Base-by-base conservation (phyloP, 371 early-diverging fungal species). In the Mortierella sp. region DNA sequence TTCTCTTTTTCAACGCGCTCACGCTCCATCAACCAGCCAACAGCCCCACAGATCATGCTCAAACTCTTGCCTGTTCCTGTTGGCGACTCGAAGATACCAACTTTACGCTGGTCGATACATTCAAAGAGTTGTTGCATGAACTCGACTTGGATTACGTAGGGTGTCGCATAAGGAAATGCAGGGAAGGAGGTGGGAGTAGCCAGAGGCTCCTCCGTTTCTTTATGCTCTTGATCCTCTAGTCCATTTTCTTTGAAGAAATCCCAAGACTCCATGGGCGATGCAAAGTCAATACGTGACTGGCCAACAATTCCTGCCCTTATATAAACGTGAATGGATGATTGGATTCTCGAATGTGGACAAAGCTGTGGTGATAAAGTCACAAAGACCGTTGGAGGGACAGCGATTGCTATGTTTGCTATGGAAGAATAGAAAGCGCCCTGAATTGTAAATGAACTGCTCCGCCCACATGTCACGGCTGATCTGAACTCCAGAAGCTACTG, bases 1-100 rank as follows among this genome's bases (percentile, higher is more conserved):
- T 26, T 47, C 26, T 67, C 66, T 26, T 64, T 71, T 59, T 84
- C 82, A 26, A 37, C 55, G 26, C 47, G 58, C 28, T 68, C 59
- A 40, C 54, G 64, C 68, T 93, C 94, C n/a, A 82, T 70, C 15
- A 96, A 85, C 98, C 98, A 96, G 22, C 84, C 89, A 9, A 96
- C 75, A 0, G 94, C 86, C 13, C 95, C 95, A 78, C 96, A 96
- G 37, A 96, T 90, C 31, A 96, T 83, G 66, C 93, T 93, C 5
- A 97, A 87, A 17, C 95, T 93, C 85, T 97, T 96, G 32, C 96
- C 97, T 6, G 97, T 97, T 15, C 98, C 97, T 3, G 97, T 97
- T 6, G 98, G 98, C 28, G 91, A 92, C 77, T 97, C 96, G 65
- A 96, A 94, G 2, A 97, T 89, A 9, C 92, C 94, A 59, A 97